Conservation (phyloP, 139 green algal genomes). For the Picochlorum sp. region DNA sequence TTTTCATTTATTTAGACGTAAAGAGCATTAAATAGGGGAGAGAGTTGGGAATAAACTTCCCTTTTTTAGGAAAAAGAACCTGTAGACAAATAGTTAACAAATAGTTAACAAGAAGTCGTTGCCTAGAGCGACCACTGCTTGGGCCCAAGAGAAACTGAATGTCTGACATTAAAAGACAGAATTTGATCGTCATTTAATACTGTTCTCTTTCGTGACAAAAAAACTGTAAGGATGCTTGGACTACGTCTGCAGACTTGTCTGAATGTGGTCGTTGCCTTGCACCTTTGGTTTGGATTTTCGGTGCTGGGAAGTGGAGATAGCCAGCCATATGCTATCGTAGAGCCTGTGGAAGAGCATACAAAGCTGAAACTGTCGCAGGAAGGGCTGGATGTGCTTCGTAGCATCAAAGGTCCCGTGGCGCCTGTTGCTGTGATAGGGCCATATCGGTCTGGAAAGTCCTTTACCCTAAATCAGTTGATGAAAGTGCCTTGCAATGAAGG, state of each 20-base stretch:
- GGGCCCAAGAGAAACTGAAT: too few relatives aligned
- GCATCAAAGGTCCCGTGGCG: slow-evolving; percentile 40
- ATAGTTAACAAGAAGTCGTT: too few relatives aligned
- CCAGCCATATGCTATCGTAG: slow-evolving; percentile 38
- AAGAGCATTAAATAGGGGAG: too few relatives aligned
- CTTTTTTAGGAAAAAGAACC: too few relatives aligned
- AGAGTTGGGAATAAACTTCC: too few relatives aligned
- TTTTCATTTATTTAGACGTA: too few relatives aligned
- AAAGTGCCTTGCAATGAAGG: slow-evolving; percentile 67
- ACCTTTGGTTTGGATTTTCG: not conserved
- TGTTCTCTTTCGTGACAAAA: not conserved
- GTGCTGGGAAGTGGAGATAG: not conserved
- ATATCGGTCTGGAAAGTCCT: slow-evolving; percentile 80
- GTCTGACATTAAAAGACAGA: too few relatives aligned
- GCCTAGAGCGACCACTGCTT: too few relatives aligned
- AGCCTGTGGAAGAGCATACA: slow-evolving; percentile 51
- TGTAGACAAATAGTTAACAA: too few relatives aligned
- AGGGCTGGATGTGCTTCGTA: slow-evolving; percentile 48
- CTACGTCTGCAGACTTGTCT: slow-evolving; percentile 21
- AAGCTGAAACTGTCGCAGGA: slow-evolving; percentile 52
- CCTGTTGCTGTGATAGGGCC: slow-evolving; percentile 84
- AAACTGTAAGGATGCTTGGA: not conserved
- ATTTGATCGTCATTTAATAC: not conserved
- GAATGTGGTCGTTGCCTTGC: not conserved
- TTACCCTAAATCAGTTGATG: slow-evolving; percentile 88